Evolutionary conservation across 352 stramenopile genomes (phyloP), one percentile per base, ranked within the genome.

Genomic region (Phytophthora sp.): DNA sequence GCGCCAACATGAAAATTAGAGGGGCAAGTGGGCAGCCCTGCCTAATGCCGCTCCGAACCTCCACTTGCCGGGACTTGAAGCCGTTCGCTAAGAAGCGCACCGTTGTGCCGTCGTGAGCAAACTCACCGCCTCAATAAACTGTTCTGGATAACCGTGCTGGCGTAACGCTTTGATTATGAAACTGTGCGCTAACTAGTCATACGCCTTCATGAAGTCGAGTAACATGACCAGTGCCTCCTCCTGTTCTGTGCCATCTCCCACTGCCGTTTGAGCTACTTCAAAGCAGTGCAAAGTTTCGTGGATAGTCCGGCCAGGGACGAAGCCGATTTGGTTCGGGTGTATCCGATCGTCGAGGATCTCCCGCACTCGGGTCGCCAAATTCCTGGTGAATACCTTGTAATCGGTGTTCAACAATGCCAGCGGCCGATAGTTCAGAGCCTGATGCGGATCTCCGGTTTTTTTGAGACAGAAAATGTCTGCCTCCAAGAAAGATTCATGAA

Each of bases 311-410:
- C 33, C 23, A 0, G 50, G 33, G 9, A 50, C 36, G 29, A 59
- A 59, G 3, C 51, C 52, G 7, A 20, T 30, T 30, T 60, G 52
- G 4, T 49, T 30, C 0, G 0, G 9, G 4, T 57, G 56, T 3
- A 63, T 56, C 1, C n/a, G 20, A 16, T 9, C 15, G 0, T 11
- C 31, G 20, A 49, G 23, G 1, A n/a, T 31, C 18, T 5, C 7
- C 3, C 41, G 29, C 0, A 56, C 23, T 21, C 44, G 23, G 0
- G 57, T 57, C 2, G 57, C 31, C 0, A 57, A 16, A 0, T 62
- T 53, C 9, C 51, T 0, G 0, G 60, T 62, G 7, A 62, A 57
- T 1, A 62, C n/a, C 31, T 70, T 70, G 21, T 65, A 63, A 23
- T 54, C 54, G 1, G 53, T 49, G 15, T 70, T 65, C 1, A 62